A percentile compares a stretch with the other conserved stretches of the same genome.
Evolutionary conservation across 2,329 filamentous ascomycete species (phyloP).

Genomic region (Colletotrichum truncatum): DNA sequence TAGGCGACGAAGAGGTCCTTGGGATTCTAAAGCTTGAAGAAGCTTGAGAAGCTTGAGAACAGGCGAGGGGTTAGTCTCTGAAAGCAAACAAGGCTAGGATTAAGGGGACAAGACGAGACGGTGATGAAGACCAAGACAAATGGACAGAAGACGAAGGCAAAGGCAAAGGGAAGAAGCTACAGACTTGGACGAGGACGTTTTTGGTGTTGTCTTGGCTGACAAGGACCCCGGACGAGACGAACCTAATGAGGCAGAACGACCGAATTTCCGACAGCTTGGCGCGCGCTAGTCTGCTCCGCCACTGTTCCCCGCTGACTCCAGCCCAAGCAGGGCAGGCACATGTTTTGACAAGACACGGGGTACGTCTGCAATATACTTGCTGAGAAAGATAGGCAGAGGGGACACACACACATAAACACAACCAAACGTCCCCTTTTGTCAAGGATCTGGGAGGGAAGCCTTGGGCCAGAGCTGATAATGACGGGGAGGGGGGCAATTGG

Average conservation of each 20-base stretch:
- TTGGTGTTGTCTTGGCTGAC: conserved; percentile 4
- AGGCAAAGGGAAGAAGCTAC: background rate
- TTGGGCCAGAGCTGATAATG: background rate
- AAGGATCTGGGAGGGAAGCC: background rate
- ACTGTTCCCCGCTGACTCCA: background rate
- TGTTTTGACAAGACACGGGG: conserved; percentile 3
- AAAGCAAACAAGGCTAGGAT: too few relatives aligned
- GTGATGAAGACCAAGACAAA: too few relatives aligned
- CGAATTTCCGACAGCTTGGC: conserved; percentile 27
- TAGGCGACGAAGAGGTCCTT: background rate
- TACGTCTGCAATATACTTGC: background rate
- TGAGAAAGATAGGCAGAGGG: too few relatives aligned
- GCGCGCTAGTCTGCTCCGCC: conserved; percentile 21
- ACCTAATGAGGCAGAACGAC: conserved; percentile 13
- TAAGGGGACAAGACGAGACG: too few relatives aligned
- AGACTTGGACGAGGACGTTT: background rate
- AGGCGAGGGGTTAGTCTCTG: too few relatives aligned
- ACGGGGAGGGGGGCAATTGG: conserved; percentile 18
- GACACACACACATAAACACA: too few relatives aligned
- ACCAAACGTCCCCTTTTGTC: background rate
- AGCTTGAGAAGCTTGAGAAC: background rate
- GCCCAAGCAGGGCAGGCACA: background rate
- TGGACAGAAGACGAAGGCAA: background rate
- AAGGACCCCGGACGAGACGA: conserved; percentile 1
- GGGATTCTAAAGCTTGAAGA: background rate